Base-by-base conservation (phyloP, 306 rosid species). In the Dicorynia guianensis region DNA sequence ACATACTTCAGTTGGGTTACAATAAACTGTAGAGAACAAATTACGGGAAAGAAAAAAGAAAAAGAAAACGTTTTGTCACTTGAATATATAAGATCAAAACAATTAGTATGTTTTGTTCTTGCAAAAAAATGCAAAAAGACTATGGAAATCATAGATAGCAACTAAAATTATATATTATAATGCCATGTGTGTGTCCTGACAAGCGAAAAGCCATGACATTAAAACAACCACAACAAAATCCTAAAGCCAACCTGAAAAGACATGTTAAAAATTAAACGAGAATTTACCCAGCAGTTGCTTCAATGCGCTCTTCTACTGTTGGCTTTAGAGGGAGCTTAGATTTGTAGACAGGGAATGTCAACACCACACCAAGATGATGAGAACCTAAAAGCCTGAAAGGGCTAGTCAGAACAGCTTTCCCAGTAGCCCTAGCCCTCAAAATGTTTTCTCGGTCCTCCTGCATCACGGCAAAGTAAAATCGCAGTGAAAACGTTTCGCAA, bases 381-480 rank as follows among this genome's bases (percentile, higher is more conserved):
- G 99, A 89, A 67, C 87, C 96, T 67, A 96, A 81, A 73, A 96
- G 79, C 89, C 90, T 89, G 53, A 96, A 96, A 9, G 99, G 99
- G 54, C 98, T 89, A n/a, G 99, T 96, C 39, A 96, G 86, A 79
- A 90, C 99, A 43, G 99, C 98, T 83, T 92, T 96, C 54, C 99
- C 98, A 19, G 99, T 96, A 61, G 99, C 97, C 80, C 97, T 84
- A 42, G 99, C 93, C 89, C 99, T 92, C 81, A 90, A 81, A 79
- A 96, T 96, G 85, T 96, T 96, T 63, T 90, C 98, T 5, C 97
- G 83, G 78, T 96, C 99, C 85, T 96, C 99, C 99, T 96, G 87
- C 70, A 76, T 58, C 77, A 80, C n/a, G 17, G 38, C 74, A 52
- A 44, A 4, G 11, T 65, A 69, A 83, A 77, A 38, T 55, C 47